Evolutionary conservation across 164 flowering plant genomes (phyloP).

Genomic region (Aristolochia contorta): DNA sequence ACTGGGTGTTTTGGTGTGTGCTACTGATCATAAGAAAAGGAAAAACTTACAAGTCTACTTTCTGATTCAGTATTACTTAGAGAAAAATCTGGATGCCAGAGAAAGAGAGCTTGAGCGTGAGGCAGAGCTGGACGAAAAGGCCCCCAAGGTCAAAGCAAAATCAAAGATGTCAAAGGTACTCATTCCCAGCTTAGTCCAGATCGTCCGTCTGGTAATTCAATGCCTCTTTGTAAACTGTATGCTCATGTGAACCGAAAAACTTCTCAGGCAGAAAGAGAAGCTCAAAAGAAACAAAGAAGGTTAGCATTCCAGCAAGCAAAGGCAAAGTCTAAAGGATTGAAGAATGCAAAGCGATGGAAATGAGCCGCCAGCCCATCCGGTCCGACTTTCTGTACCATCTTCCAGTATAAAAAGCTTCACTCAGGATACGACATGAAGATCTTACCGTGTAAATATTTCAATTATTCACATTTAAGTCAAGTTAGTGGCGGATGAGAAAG

Average conservation of each 20-base stretch:
- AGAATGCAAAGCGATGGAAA: slow-evolving; percentile 94
- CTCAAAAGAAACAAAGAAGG: slow-evolving; percentile 77
- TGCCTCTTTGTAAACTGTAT: not conserved
- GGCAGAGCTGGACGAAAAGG: slow-evolving; percentile 87
- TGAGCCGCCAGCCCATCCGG: slow-evolving; percentile 17
- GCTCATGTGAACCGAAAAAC: not conserved
- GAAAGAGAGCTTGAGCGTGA: slow-evolving; percentile 71
- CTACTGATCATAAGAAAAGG: not conserved
- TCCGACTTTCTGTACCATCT: no score
- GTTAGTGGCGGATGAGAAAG: no score
- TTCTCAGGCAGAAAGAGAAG: slow-evolving; percentile 88
- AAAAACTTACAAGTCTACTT: not conserved
- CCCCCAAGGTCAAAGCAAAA: slow-evolving; percentile 88
- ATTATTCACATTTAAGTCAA: no score
- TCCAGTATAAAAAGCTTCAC: no score
- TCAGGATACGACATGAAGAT: no score
- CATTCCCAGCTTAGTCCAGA: not conserved
- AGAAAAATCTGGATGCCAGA: slow-evolving; percentile 92
- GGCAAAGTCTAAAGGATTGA: slow-evolving; percentile 67
- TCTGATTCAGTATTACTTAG: slow-evolving; percentile 69
- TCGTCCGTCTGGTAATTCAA: not conserved
- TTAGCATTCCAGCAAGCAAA: slow-evolving; percentile 86
- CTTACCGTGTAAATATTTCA: no score
- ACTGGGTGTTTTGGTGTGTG: not conserved
- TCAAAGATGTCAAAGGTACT: slow-evolving; percentile 95